These are phyloP conservation scores for Beauveria sp. DNA, from an alignment of 2,329 filamentous ascomycete species.

Conservation along the genomic window DNA sequence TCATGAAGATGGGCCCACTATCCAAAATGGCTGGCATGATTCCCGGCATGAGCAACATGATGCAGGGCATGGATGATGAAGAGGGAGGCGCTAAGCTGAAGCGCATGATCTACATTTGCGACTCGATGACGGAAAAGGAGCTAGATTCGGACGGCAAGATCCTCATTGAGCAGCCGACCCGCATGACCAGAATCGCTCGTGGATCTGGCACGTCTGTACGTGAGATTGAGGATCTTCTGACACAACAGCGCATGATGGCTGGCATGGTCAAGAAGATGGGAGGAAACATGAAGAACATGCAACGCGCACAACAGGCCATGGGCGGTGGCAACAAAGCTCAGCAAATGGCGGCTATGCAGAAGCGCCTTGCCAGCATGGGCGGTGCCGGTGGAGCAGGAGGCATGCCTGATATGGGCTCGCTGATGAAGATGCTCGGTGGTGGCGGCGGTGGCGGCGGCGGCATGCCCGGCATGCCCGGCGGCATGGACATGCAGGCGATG, in stretches of 20 bases:
- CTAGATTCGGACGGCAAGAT: conserved; percentile 93
- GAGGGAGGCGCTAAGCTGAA: conserved; percentile 90
- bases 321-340: conserved; percentile 85
- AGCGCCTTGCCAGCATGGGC: conserved; percentile 87
- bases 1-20: conserved; percentile 99
- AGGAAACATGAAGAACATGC: conserved; percentile 96
- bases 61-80: conserved; percentile 94
- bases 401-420: conserved; percentile 75
- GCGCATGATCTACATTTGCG: conserved; percentile 98
- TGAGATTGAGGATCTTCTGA: conserved; percentile 94
- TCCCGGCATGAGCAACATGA: conserved; percentile 85
- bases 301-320: conserved; percentile 84
- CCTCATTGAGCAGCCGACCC: conserved; percentile 82
- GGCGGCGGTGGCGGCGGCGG: conserved; percentile 51
- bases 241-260: conserved; percentile 97
- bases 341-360: conserved; percentile 96
- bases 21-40: conserved; percentile 99
- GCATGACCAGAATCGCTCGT: conserved; percentile 85
- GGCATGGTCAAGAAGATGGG: conserved; percentile 99
- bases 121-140: conserved; percentile 95
- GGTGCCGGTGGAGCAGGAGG: conserved; percentile 54
- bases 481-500: conserved; percentile 75
- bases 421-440: conserved; percentile 88
- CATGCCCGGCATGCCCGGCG: conserved; percentile 64
- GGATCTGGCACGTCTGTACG: conserved; percentile 85